phyloP scores from a whole-genome alignment of 805 yeast genomes.

The Metschnikowia drakensbergensis region DNA sequence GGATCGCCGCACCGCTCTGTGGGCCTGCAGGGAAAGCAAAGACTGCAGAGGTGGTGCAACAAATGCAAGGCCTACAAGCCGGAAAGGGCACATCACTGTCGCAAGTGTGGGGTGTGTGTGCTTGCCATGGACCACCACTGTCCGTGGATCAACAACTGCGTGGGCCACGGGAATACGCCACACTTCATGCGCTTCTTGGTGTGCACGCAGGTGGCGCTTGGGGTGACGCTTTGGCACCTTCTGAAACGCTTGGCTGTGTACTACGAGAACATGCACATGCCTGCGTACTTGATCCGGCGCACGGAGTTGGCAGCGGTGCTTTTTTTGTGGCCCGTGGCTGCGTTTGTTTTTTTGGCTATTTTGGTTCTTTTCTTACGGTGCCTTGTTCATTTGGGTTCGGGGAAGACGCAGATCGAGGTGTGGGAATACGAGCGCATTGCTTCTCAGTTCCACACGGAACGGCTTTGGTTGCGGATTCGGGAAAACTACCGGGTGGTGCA shows the following conservation, averaged over 20 bases:
- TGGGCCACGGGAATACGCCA: constrained; percentile 73
- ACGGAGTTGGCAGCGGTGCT: constrained; percentile 54
- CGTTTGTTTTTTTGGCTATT: constrained; percentile 61
- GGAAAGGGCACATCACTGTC: constrained; percentile 83
- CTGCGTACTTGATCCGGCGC: constrained; percentile 52
- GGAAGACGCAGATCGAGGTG: constrained; percentile 84
- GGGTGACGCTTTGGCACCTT: constrained; percentile 43
- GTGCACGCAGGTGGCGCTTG: constrained; percentile 57
- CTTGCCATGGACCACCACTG: constrained; percentile 89
- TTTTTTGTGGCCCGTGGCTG: constrained; percentile 49
- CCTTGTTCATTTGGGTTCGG: constrained; percentile 50
- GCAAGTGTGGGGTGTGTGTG: constrained; percentile 70
- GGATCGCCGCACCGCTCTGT: constrained; percentile 37
- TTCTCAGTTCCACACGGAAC: constrained; percentile 53
- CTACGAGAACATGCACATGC: constrained; percentile 49
- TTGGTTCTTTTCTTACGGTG: constrained; percentile 59
- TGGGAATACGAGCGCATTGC: constrained; percentile 90
- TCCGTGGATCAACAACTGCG: constrained; percentile 92
- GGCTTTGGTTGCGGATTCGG: constrained; percentile 49
- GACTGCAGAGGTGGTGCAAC: constrained; percentile 57
- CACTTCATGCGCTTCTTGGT: constrained; percentile 73
- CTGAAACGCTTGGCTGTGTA: constrained; percentile 36
- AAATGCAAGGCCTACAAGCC: constrained; percentile 76
- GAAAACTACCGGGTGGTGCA: constrained; percentile 42
- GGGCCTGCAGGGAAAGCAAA: constrained; percentile 1